Percentiles rank a stretch among this genome's conserved stretches.
phyloP scores from a whole-genome alignment of 2,329 filamentous ascomycete species.

The Ascochyta pisi region DNA sequence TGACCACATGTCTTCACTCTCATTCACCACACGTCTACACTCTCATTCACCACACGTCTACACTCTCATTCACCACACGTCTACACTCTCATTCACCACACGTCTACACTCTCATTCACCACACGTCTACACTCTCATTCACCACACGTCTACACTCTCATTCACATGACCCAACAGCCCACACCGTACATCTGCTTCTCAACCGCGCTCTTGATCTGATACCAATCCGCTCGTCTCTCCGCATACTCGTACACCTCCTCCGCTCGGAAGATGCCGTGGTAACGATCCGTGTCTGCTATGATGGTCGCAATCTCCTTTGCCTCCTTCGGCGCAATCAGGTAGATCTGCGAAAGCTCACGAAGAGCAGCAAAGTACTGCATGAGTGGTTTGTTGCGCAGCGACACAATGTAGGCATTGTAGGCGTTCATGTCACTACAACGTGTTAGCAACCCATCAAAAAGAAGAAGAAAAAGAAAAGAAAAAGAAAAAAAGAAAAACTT shows the following conservation, averaged over 20 bases:
- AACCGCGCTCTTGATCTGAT: slow-evolving; percentile 83
- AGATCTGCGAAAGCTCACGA: slow-evolving; percentile 92
- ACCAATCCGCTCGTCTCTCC: slow-evolving; percentile 93
- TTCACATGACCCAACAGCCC: slow-evolving; percentile 83
- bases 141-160: not conserved
- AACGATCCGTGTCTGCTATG: slow-evolving; percentile 89
- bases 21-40: too few species aligned
- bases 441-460: not conserved
- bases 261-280: slow-evolving; percentile 88
- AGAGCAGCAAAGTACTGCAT: slow-evolving; percentile 90
- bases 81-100: slow-evolving; percentile 55
- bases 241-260: slow-evolving; percentile 99
- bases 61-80: too few species aligned
- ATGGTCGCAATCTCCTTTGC: slow-evolving; percentile 95
- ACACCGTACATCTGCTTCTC: slow-evolving; percentile 98
- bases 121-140: too few species aligned
- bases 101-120: too few species aligned
- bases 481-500: not conserved
- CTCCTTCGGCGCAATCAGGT: slow-evolving; percentile 84
- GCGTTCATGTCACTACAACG: slow-evolving; percentile 83
- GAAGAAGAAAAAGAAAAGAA: not conserved
- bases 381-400: slow-evolving; percentile 81
- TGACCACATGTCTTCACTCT: too few species aligned
- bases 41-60: slow-evolving; percentile 55
- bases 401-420: slow-evolving; percentile 84